phyloP scores from a whole-genome alignment of 208 protist species.

The Leishmania lainsoni region DNA sequence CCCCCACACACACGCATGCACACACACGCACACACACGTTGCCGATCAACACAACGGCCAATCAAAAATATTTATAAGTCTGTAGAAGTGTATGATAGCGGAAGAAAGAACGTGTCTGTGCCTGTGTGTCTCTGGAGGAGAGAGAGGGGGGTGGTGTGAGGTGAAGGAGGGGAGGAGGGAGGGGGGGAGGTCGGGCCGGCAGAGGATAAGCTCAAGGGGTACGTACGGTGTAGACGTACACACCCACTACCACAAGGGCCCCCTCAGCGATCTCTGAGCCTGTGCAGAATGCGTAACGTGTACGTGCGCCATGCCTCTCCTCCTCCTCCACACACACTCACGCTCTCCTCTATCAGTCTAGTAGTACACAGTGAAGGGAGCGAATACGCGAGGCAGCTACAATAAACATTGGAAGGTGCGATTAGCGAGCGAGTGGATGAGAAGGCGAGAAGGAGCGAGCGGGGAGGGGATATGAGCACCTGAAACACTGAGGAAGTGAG shows the following conservation, averaged over 20 bases:
- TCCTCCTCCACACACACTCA: background rate
- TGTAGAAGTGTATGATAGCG: background rate
- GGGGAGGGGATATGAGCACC: background rate
- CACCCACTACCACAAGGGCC: background rate
- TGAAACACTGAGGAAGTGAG: background rate
- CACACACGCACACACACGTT: slow-evolving; percentile 6
- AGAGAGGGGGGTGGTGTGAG: background rate
- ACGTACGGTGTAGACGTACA: background rate
- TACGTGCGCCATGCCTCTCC: background rate
- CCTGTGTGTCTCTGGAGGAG: background rate
- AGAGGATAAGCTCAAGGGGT: background rate
- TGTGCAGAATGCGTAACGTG: background rate
- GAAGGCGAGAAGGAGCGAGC: background rate
- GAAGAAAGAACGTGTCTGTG: background rate
- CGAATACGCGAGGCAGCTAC: background rate
- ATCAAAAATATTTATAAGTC: background rate
- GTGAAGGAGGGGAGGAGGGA: background rate
- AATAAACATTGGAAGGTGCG: background rate
- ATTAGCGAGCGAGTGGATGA: background rate
- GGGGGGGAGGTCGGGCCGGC: too few relatives aligned
- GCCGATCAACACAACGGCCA: background rate
- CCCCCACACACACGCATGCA: slow-evolving; percentile 15
- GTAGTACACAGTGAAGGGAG: background rate
- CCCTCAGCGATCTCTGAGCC: too few relatives aligned
- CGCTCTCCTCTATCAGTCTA: background rate